Evolutionary conservation across 1,284 basidiomycete species (phyloP), one percentile per base, ranked within the genome.

Genomic region (Stereum hirsutum): DNA sequence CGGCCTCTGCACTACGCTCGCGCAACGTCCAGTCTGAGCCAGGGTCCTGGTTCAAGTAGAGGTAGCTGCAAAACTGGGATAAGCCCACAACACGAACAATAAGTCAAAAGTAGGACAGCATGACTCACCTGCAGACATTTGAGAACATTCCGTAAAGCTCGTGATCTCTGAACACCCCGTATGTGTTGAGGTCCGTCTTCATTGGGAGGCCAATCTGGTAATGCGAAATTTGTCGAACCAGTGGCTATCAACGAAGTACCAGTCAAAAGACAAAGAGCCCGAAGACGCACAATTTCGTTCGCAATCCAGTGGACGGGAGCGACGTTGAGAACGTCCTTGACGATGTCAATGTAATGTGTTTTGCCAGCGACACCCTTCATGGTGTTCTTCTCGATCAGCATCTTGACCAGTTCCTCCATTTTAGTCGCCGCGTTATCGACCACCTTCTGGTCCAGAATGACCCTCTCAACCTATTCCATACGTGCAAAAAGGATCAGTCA

Each of bases 241-340:
- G 19, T n/a, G 17, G 20, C 7, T 32, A 26, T 41, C 34, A 4
- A 10, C 25, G 10, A 25, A 7, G 11, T 10, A 2, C 26, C 17
- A 19, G 32, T 17, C 12, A 5, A 43, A 36, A 34, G 26, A 32
- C 17, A 4, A 31, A 23, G 20, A 15, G 10, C 25, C 14, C 14
- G 2, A 24, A 17, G 31, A 63, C 81, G 49, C 47, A 86, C 81
- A 40, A 87, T 62, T 45, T 74, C 59, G 45, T 76, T 66, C 3
- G 75, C 70, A 23, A 82, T 66, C 79, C 80, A 88, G 50, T 76
- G 68, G 10, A 85, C 62, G 0, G 84, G 79, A 32, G 80, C 54
- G 27, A 74, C 58, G 52, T 87, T 84, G 57, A 84, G 70, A 19
- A 89, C 82, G 51, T 89, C 79, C 38, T 70, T 68, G 14, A 89